A percentile compares a stretch with the other conserved stretches of the same genome.
phyloP scores from a whole-genome alignment of 805 yeast genomes.

The Clavispora santaluciae region DNA sequence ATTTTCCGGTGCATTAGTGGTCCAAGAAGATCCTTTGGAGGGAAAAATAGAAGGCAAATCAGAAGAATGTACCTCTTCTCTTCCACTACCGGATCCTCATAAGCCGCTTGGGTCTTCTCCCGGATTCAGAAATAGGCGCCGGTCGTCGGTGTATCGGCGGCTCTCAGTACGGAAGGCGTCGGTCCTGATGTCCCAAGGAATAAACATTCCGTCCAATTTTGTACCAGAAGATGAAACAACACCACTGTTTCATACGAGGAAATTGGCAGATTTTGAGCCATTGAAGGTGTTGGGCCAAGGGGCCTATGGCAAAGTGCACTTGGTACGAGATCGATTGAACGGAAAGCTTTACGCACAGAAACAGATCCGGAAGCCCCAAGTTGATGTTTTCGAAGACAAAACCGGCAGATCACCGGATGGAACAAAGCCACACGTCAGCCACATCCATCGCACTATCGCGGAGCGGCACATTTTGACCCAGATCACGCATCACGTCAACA shows the following conservation, averaged over 20 bases:
- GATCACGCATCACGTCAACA: conserved; percentile 42
- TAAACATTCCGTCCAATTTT: conserved; percentile 14
- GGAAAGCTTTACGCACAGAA: conserved; percentile 41
- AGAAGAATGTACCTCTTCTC: conserved; percentile 1
- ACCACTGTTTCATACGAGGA: conserved; percentile 15
- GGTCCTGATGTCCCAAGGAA: conserved; percentile 8
- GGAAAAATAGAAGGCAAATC: background rate
- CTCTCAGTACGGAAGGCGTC: conserved; percentile 14
- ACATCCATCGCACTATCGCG: conserved; percentile 16
- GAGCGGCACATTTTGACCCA: conserved; percentile 15
- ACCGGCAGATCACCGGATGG: conserved; percentile 2
- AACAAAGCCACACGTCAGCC: conserved; percentile 13
- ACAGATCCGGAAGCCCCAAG: conserved; percentile 32
- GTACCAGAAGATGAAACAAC: conserved; percentile 5
- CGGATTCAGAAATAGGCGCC: conserved; percentile 5
- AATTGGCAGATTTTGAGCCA: conserved; percentile 36
- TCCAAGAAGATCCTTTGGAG: conserved; percentile 4
- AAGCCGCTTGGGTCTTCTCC: background rate
- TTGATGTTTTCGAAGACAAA: conserved; percentile 16
- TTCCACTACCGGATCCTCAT: background rate
- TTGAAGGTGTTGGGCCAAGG: conserved; percentile 42
- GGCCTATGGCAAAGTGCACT: conserved; percentile 39
- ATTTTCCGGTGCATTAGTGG: conserved; percentile 3
- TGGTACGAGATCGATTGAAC: conserved; percentile 34
- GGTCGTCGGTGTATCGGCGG: conserved; percentile 15